Evolutionary conservation across 345 rosid genomes (phyloP).

Genomic region (Linum trigynum): DNA sequence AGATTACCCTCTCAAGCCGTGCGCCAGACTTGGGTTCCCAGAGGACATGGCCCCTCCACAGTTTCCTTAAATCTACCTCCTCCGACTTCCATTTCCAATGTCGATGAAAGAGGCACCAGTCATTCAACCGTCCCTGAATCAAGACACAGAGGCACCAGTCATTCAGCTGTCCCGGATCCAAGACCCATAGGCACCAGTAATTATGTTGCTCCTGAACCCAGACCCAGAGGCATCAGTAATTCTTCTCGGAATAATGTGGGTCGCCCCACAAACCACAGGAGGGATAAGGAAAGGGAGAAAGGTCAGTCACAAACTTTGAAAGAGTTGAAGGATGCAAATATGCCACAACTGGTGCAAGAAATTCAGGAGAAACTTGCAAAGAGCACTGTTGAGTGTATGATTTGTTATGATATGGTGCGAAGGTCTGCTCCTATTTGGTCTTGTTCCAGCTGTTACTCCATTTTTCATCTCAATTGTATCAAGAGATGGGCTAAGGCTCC

Average conservation of each 20-base stretch:
- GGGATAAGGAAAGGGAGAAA: constrained; percentile 27
- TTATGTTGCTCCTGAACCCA: constrained; percentile 21
- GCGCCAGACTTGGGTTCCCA: constrained; percentile 72
- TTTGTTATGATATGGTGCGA: constrained; percentile 83
- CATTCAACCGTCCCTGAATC: constrained; percentile 18
- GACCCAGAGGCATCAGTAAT: constrained; percentile 13
- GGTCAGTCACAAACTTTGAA: constrained; percentile 22
- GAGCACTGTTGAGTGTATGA: constrained; percentile 85
- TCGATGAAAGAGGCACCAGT: constrained; percentile 11
- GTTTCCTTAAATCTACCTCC: constrained; percentile 16
- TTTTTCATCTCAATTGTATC: constrained; percentile 84
- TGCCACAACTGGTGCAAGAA: constrained; percentile 90
- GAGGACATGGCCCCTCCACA: constrained; percentile 30
- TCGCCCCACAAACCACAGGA: constrained; percentile 32
- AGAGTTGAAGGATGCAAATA: constrained; percentile 37
- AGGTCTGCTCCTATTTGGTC: constrained; percentile 81
- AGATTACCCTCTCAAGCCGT: constrained; percentile 26
- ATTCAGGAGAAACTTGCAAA: constrained; percentile 74
- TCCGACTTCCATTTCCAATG: constrained; percentile 11
- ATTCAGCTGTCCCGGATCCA: too few species aligned
- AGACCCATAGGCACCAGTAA: not conserved
- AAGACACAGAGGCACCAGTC: constrained; percentile 17
- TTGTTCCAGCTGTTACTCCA: constrained; percentile 87
- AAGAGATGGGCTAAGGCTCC: constrained; percentile 97
- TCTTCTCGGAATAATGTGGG: constrained; percentile 23